Conservation (phyloP, 208 protist species). For the Trypanosoma lewisi region DNA sequence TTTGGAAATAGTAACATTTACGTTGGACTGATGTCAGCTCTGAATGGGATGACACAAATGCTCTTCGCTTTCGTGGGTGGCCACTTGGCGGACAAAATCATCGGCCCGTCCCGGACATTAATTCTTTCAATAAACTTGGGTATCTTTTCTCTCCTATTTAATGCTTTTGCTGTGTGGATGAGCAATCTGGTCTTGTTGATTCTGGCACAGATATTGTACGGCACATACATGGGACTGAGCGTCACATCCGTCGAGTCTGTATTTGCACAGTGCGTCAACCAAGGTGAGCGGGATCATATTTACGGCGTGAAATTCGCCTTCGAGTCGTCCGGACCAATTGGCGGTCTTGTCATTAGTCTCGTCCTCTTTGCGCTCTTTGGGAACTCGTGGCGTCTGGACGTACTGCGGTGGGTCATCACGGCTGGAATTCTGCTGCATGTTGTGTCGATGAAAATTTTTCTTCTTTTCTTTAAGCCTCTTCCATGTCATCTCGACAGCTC, state of each 20-base stretch:
- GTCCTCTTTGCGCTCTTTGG: constrained; percentile 48
- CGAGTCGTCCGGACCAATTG: constrained; percentile 55
- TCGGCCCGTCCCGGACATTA: constrained; percentile 58
- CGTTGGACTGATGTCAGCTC: constrained; percentile 59
- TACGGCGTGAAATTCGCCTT: constrained; percentile 74
- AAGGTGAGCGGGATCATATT: constrained; percentile 55
- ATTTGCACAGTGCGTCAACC: constrained; percentile 63
- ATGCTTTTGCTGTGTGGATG: constrained; percentile 36
- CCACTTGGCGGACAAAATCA: constrained; percentile 49
- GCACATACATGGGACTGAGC: constrained; percentile 61
- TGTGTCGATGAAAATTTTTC: constrained; percentile 45
- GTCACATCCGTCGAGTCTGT: constrained; percentile 66
- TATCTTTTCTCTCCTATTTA: constrained; percentile 37
- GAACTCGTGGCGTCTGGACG: constrained; percentile 41
- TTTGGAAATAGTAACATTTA: constrained; percentile 58
- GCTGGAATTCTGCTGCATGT: constrained; percentile 50
- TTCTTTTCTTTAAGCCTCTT: constrained; percentile 43
- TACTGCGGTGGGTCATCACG: constrained; percentile 56
- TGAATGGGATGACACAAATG: constrained; percentile 61
- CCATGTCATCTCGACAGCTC: constrained; percentile 11
- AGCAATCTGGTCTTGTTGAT: constrained; percentile 36
- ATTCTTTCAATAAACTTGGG: constrained; percentile 44
- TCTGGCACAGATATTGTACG: constrained; percentile 56
- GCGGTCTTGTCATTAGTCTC: constrained; percentile 44
- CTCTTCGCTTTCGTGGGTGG: constrained; percentile 44